Percentiles rank a stretch among this genome's conserved stretches.
Conservation (phyloP, 495 filamentous ascomycete species). For the Tetracladium setigerum region DNA sequence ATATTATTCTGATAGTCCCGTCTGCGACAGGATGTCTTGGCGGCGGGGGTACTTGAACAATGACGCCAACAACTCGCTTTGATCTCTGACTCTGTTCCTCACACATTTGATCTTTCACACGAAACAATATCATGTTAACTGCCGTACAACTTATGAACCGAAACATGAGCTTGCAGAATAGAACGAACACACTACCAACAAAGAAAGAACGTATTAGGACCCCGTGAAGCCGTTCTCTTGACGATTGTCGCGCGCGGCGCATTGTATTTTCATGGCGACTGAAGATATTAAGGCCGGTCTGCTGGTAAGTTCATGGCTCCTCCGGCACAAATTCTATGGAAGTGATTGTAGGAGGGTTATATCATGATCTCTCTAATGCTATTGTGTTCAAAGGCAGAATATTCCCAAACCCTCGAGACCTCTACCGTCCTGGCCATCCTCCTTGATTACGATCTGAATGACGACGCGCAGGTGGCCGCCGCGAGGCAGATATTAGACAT, state of each 20-base stretch:
- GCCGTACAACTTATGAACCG: no score
- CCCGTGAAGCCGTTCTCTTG: neutral
- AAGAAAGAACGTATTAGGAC: neutral
- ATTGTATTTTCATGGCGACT: neutral
- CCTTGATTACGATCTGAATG: constrained; percentile 52
- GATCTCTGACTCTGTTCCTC: no score
- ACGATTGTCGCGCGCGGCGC: neutral
- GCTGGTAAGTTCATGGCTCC: neutral
- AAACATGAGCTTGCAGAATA: no score
- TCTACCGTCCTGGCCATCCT: constrained; percentile 58
- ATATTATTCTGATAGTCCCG: no score
- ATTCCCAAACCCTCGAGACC: constrained; percentile 37
- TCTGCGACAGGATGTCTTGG: no score
- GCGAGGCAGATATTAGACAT: constrained; percentile 46
- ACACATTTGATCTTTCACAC: no score
- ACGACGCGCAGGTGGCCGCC: constrained; percentile 39
- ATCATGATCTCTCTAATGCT: neutral
- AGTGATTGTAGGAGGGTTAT: neutral
- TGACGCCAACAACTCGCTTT: no score
- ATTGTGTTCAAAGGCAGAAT: constrained; percentile 9
- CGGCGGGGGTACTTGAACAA: no score
- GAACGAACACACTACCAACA: no score
- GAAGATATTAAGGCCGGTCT: constrained; percentile 1
- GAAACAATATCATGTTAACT: no score
- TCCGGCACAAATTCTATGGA: neutral